Evolutionary conservation across 1,284 basidiomycete genomes (phyloP), one percentile per base, ranked within the genome.

Genomic region (Trametes sp.): DNA sequence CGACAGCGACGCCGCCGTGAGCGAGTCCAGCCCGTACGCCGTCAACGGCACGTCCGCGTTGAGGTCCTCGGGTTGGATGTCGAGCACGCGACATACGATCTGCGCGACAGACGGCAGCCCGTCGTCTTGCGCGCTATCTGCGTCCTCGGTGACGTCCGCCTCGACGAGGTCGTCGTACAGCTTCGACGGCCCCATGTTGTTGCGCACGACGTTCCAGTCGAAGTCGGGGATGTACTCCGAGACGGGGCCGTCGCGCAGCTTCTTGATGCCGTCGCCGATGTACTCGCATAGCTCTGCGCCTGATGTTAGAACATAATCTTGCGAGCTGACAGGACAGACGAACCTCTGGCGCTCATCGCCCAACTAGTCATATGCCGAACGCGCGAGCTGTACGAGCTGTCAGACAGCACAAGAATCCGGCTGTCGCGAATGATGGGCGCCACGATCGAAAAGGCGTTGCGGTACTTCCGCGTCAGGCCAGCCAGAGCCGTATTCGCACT

Each of bases 11-110:
- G 73, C 72, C 1, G 79, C 78, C 10, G 74, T 72, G 2, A 80
- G 69, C 0, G 80, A 81, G 62, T 81, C 80, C 14, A 81, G 67
- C 11, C 80, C 80, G 57, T 79, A 81, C 6, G 74, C 67, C 6
- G 77, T 78, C 42, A 81, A 69, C 1, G 80, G 80, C 1, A 79
- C 76, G 24, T 78, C 74, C 3, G 63, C 61, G 8, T 71, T 71
- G 36, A 81, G 74, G 46, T 80, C 77, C 31, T 74, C 70, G 16
- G 63, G 48, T 0, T 72, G 57, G 21, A 81, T 63, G 35, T 75
- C 76, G 9, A 80, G 66, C 3, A 70, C 61, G 1, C 59, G 52
- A 38, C 66, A 64, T 36, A 75, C 64, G 24, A 71, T 54, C 19
- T 70, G 48, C 5, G 62, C 56, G 7, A 57, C 23, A 31, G 29